Evolutionary conservation across 208 protist genomes (phyloP).

Genomic region (Acanthamoeba lenticulata): DNA sequence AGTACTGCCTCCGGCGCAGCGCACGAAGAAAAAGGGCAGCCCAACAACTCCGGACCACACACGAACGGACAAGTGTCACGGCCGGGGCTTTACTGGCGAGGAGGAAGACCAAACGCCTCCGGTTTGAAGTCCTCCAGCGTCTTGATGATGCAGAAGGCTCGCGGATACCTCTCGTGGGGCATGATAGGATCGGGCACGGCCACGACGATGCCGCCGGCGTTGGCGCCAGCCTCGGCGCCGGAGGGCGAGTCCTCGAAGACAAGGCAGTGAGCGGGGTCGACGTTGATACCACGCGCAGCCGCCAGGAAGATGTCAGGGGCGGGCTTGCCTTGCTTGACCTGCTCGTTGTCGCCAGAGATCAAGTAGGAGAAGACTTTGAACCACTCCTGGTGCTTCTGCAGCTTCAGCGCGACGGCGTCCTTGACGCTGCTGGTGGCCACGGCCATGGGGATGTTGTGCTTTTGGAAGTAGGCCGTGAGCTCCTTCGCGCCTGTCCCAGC

Average conservation of each 20-base stretch:
- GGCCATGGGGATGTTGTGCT: conserved; percentile 46
- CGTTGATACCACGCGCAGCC: conserved; percentile 65
- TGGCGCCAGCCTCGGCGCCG: conserved; percentile 67
- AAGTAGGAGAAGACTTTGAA: conserved; percentile 44
- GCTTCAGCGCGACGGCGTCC: conserved; percentile 60
- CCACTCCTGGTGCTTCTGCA: conserved; percentile 69
- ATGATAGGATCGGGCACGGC: conserved; percentile 70
- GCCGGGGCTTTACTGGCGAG: background rate
- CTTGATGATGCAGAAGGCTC: conserved; percentile 52
- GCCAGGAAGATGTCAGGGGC: conserved; percentile 76
- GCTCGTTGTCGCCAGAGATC: conserved; percentile 68
- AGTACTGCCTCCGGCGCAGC: too few species aligned
- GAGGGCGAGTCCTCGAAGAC: conserved; percentile 76
- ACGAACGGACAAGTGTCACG: background rate
- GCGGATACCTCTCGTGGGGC: background rate
- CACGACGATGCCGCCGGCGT: conserved; percentile 68
- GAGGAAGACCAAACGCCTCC: conserved; percentile 68
- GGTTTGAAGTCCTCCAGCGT: conserved; percentile 67
- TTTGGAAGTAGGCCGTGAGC: conserved; percentile 67
- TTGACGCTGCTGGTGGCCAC: conserved; percentile 27
- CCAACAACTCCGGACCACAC: background rate
- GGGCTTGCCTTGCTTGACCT: conserved; percentile 74
- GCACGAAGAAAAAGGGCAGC: background rate
- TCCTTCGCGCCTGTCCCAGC: conserved; percentile 1
- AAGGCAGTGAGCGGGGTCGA: conserved; percentile 60